Percentiles rank a stretch among this genome's conserved stretches.
Evolutionary conservation across 805 yeast species (phyloP).

Genomic region (Candida montana): DNA sequence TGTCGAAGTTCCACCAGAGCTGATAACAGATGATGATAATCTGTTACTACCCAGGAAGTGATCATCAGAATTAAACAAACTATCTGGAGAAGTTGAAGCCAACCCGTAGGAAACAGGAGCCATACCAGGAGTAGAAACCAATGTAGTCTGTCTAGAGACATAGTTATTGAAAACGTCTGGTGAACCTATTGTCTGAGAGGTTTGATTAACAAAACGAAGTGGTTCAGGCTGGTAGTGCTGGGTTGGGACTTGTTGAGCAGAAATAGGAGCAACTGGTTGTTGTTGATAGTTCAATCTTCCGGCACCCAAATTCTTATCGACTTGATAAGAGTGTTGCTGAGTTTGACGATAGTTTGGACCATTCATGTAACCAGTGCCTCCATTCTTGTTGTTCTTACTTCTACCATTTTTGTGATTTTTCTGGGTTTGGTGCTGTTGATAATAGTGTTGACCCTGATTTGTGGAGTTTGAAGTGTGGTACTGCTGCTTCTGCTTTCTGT

Average conservation of each 20-base stretch:
- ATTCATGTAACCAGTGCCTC: background rate
- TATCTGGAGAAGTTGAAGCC: constrained; percentile 16
- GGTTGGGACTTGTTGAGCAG: background rate
- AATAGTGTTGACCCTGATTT: constrained; percentile 1
- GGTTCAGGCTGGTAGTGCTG: background rate
- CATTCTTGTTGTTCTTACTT: background rate
- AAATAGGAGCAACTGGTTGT: background rate
- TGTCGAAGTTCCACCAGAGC: constrained; percentile 21
- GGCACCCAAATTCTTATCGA: background rate
- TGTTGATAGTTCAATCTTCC: background rate
- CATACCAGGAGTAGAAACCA: constrained; percentile 4
- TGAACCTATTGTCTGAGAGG: background rate
- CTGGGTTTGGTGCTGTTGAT: constrained; percentile 3
- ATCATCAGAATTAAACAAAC: constrained; percentile 13
- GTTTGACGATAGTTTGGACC: background rate
- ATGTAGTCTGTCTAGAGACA: constrained; percentile 1
- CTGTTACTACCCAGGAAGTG: constrained; percentile 6
- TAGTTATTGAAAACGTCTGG: background rate
- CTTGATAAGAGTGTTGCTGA: background rate
- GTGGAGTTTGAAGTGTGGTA: constrained; percentile 3
- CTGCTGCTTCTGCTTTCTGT: constrained; percentile 18
- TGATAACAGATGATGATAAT: constrained; percentile 20
- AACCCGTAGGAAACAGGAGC: constrained; percentile 7
- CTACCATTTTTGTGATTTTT: constrained; percentile 1
- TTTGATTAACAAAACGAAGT: background rate